Evolutionary conservation across 495 filamentous ascomycete species (phyloP), one percentile per base, ranked within the genome.

Genomic region (Neurospora sp.): DNA sequence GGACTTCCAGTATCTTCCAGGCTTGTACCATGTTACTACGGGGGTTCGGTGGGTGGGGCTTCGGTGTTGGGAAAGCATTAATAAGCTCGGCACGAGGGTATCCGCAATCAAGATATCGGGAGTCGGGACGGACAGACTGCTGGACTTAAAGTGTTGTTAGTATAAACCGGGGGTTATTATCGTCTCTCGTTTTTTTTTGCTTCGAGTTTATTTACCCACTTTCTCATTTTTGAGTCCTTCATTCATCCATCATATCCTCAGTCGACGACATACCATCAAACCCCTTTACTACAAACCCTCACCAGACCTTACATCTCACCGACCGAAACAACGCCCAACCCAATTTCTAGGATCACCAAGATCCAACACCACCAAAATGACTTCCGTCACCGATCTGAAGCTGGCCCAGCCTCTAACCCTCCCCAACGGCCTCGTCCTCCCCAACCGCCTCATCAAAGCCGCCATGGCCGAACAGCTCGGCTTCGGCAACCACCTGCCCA

Each of bases 401-500:
- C 48, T 78, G 4, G 82, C 83, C 78, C 75, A 83, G 44, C 83
- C 84, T 9, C 77, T 86, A 14, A 83, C 81, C 42, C 74, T 86
- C 38, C 81, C 73, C 68, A 75, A 81, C 72, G 81, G 78, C 38
- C 75, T 79, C 71, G 78, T 73, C 18, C 78, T 87, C 16, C 72
- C 81, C 53, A 82, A 86, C 74, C 80, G 84, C 18, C 75, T 85
- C 44, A 76, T 79, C 39, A 82, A 84, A 75, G 83, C 82, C 20
- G 83, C 84, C 20, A 74, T 85, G 71, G 83, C 82, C 8, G 82
- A 85, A n/a, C 79, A 75, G 40, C 79, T 83, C 20, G 79, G 78
- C 14, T 75, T 77, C 31, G 48, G 71, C 38, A 75, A 83, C 38
- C 81, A 84, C 38, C 85, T 89, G n/a, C 87, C 86, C 8, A 81